Percentiles rank a stretch among this genome's conserved stretches.
These are phyloP conservation scores for Colletotrichum melonis DNA, from an alignment of 2,329 filamentous ascomycete species.

Conservation along the genomic window DNA sequence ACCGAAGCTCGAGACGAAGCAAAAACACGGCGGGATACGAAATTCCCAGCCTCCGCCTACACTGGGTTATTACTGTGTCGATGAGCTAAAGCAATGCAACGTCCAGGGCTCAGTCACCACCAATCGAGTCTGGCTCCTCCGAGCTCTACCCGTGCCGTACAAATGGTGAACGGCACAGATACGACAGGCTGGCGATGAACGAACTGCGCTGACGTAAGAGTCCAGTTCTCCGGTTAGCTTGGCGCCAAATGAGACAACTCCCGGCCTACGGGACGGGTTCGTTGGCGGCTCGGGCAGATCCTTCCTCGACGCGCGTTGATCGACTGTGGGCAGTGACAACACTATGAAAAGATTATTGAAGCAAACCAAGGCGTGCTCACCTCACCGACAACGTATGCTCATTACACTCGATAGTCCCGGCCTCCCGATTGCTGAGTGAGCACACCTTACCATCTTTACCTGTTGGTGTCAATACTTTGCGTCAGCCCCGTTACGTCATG, in stretches of 20 bases:
- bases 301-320: constrained; percentile 16
- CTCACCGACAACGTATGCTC: neutral
- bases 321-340: neutral
- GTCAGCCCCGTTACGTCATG: constrained; percentile 24
- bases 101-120: neutral
- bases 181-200: neutral
- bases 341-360: neutral
- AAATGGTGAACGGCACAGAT: neutral
- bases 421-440: neutral
- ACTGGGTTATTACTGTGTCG: neutral
- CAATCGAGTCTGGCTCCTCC: neutral
- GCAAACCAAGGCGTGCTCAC: neutral
- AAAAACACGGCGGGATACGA: neutral
- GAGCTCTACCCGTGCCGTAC: no score
- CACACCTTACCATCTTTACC: no score
- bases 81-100: constrained; percentile 2
- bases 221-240: neutral
- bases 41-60: neutral
- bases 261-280: constrained; percentile 1
- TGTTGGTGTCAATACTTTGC: neutral
- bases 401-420: neutral
- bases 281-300: neutral
- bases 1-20: neutral
- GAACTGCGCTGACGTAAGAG: neutral
- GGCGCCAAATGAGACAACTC: neutral